Evolutionary conservation across 441 rosid genomes (phyloP).

Genomic region (Gossypium schwendimanii): DNA sequence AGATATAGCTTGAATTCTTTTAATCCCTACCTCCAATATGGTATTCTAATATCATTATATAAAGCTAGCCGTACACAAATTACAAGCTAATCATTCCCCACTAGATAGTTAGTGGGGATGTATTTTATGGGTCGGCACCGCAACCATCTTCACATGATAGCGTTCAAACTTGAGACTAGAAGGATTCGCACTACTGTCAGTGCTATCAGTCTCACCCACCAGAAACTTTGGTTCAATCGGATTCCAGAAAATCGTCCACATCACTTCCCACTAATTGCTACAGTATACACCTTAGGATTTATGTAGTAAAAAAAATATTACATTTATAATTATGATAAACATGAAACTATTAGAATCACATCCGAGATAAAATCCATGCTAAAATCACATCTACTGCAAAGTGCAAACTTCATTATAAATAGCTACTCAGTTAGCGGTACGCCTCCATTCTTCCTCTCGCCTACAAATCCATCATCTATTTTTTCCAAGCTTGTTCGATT

Average conservation of each 20-base stretch:
- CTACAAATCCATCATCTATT: neutral
- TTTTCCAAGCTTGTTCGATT: neutral
- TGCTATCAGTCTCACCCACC: conserved; percentile 10
- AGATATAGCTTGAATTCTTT: no score
- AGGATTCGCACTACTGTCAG: neutral
- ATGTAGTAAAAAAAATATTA: neutral
- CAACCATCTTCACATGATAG: conserved; percentile 1
- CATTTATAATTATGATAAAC: neutral
- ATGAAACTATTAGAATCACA: neutral
- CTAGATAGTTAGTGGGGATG: conserved; percentile 5
- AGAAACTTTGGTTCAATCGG: neutral
- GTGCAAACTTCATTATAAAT: conserved; percentile 18
- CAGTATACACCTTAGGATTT: neutral
- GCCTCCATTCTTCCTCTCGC: neutral
- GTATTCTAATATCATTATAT: neutral
- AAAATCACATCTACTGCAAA: neutral
- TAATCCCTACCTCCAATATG: no score
- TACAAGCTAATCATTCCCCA: conserved; percentile 7
- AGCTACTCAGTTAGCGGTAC: neutral
- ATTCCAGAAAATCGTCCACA: neutral
- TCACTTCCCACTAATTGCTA: neutral
- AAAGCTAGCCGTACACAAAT: neutral
- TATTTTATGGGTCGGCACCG: conserved; percentile 19
- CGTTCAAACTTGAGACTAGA: neutral
- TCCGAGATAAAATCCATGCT: no score